Base-by-base conservation (phyloP, 371 early-diverging fungal genomes). In the Mortierella sp. region DNA sequence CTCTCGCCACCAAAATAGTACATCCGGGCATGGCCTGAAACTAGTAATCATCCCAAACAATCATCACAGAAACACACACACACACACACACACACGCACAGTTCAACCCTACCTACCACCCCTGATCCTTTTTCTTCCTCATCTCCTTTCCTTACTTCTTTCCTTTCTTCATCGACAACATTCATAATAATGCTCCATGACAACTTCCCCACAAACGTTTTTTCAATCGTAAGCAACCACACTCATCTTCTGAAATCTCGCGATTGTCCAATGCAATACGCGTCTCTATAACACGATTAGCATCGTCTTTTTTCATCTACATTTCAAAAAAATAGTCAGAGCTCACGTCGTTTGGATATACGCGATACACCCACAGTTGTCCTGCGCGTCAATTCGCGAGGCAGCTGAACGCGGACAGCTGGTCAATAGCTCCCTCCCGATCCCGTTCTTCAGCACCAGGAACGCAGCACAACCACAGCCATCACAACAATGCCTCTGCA, bases 311-410 rank as follows among this genome's bases (percentile, higher is more conserved):
- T n/a, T 35, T 48, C 27, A 2, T 10, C 32, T 16, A 60, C 32
- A 60, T 29, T 56, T 54, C 2, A 46, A 48, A 56, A 41, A 35
- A 6, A 43, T 79, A 86, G 86, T 82, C 86, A 70, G 86, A 86
- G 55, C 82, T 86, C 27, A 79, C 86, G 35, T 72, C 82, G 68
- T 82, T 86, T 77, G 78, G 82, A 82, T 86, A 79, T 75, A 86
- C 86, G 71, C 86, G 86, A 60, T 86, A 86, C 70, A 56, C 86
- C 8, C 75, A 77, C 75, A 74, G 68, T n/a, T 86, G 80, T 29
- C 68, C 86, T 7, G 77, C 56, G 71, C 72, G 80, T 44, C 82
- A 82, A 46, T 77, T 82, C 70, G 79, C 82, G 24, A 79, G 80
- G 11, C 79, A 79, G 48, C 71, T 86, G 55, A 79, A 77, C 72